Percentiles rank a stretch among this genome's conserved stretches.
phyloP scores from a whole-genome alignment of 2,329 filamentous ascomycete genomes.

The Nannizziopsis arthrosporioides region DNA sequence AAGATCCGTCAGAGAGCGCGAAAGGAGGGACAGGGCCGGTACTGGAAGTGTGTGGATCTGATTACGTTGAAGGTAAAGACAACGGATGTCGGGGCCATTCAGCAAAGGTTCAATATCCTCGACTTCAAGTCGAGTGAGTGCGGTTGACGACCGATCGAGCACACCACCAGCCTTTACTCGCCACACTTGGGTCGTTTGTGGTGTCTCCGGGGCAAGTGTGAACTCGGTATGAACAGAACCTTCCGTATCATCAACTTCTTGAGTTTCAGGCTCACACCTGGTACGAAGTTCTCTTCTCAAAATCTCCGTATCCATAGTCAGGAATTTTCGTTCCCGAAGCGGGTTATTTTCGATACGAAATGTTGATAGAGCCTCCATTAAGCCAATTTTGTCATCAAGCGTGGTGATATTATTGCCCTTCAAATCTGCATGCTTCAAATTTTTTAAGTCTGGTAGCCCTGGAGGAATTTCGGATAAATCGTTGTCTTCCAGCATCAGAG shows the following conservation, averaged over 20 bases:
- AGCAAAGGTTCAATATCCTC: conserved; percentile 36
- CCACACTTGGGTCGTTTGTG: conserved; percentile 24
- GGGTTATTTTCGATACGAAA: conserved; percentile 82
- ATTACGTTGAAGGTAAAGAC: conserved; percentile 66
- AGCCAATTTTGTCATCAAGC: conserved; percentile 62
- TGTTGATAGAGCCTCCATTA: conserved; percentile 65
- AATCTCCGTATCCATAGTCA: conserved; percentile 67
- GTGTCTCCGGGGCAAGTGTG: conserved; percentile 36
- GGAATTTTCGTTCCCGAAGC: conserved; percentile 73
- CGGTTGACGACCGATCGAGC: conserved; percentile 58
- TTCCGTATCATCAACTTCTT: conserved; percentile 28
- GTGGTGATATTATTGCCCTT: conserved; percentile 70
- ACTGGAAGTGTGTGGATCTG: conserved; percentile 57
- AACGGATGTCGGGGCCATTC: conserved; percentile 36
- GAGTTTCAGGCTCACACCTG: conserved; percentile 46
- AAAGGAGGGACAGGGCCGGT: conserved; percentile 56
- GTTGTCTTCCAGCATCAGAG: conserved; percentile 71
- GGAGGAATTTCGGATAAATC: conserved; percentile 62
- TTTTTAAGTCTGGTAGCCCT: conserved; percentile 57
- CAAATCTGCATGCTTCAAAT: conserved; percentile 67
- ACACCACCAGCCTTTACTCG: conserved; percentile 35
- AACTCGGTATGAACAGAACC: conserved; percentile 33
- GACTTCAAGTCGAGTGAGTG: conserved; percentile 46
- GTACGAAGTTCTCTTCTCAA: conserved; percentile 62
- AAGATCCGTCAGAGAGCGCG: conserved; percentile 57